Percentiles rank a stretch among this genome's conserved stretches.
Evolutionary conservation across 1,139 yeast species (phyloP).

Genomic region (Taiozyma sp.): DNA sequence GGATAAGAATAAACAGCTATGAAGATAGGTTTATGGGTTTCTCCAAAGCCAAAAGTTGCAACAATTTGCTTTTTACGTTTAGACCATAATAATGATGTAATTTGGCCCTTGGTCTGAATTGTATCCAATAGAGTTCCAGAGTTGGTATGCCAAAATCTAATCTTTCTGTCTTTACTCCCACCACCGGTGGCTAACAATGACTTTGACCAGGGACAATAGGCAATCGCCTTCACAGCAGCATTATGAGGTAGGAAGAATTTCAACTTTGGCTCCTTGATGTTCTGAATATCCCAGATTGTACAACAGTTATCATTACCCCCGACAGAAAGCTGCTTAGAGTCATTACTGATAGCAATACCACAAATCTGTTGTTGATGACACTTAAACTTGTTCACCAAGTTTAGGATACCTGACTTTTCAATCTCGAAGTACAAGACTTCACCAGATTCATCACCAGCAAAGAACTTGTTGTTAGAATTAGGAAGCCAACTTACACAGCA

Average conservation of each 20-base stretch:
- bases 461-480: constrained; percentile 33
- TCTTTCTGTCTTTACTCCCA: constrained; percentile 65
- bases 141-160: constrained; percentile 76
- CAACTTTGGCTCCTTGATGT: constrained; percentile 36
- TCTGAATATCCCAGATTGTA: constrained; percentile 55
- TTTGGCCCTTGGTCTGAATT: constrained; percentile 59
- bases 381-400: constrained; percentile 30
- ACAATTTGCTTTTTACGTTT: constrained; percentile 52
- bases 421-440: constrained; percentile 43
- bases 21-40: constrained; percentile 38
- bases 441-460: constrained; percentile 71
- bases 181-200: constrained; percentile 77
- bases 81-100: constrained; percentile 81
- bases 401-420: constrained; percentile 15
- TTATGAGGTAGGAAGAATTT: constrained; percentile 48
- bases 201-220: constrained; percentile 77
- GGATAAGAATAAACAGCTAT: constrained; percentile 66
- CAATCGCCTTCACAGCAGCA: constrained; percentile 79
- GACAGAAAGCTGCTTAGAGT: constrained; percentile 48
- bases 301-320: constrained; percentile 76
- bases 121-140: constrained; percentile 64
- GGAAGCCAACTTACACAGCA: constrained; percentile 64
- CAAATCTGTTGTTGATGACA: constrained; percentile 66
- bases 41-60: constrained; percentile 80
- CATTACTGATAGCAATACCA: constrained; percentile 53